Evolutionary conservation across 139 green algal species (phyloP).

Genomic region (Parachlorella kessleri): DNA sequence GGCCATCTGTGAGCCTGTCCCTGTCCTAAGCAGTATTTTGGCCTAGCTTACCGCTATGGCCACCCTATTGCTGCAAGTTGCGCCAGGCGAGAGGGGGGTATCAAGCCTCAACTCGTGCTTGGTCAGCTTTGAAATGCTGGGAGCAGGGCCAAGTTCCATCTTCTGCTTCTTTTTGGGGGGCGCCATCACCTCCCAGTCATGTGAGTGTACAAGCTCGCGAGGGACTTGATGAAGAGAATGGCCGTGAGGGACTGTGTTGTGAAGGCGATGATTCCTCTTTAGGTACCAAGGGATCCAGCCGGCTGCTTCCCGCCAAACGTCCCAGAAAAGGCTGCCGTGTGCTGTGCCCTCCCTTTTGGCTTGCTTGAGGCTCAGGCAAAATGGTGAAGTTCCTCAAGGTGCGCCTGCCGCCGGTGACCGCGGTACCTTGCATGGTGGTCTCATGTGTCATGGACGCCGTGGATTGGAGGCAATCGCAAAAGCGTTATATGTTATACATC

Average conservation of each 20-base stretch:
- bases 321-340: too few species aligned
- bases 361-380: neutral
- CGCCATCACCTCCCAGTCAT: neutral
- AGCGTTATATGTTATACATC: neutral
- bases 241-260: too few species aligned
- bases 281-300: too few species aligned
- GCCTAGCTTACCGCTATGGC: slow-evolving; percentile 28
- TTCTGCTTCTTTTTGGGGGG: neutral
- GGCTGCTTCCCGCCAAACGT: too few species aligned
- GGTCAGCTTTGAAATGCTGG: neutral
- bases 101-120: neutral
- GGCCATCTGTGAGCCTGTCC: neutral
- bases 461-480: neutral
- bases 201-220: too few species aligned
- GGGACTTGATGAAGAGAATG: too few species aligned
- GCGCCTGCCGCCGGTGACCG: neutral
- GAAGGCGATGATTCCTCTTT: too few species aligned
- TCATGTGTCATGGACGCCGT: neutral
- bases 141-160: neutral
- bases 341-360: too few species aligned
- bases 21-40: too few species aligned
- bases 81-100: slow-evolving; percentile 9
- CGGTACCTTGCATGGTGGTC: neutral
- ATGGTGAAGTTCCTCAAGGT: slow-evolving; percentile 79
- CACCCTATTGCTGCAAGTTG: slow-evolving; percentile 19